phyloP scores from a whole-genome alignment of 2,329 filamentous ascomycete species.

The Cucurbitaria berberidis region DNA sequence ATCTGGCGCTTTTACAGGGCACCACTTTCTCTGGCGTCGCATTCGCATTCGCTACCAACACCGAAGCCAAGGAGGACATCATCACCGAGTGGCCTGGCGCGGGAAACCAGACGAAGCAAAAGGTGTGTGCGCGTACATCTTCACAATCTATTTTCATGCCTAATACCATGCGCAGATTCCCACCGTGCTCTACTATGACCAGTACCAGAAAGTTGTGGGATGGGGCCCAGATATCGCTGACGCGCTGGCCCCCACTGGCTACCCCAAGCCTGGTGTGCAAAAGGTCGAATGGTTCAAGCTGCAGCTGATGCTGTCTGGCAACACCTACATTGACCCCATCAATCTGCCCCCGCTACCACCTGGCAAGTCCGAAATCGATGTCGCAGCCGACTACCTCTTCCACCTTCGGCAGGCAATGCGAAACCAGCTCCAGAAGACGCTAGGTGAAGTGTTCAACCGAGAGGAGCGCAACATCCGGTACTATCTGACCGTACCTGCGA shows the following conservation, averaged over 20 bases:
- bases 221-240: slow-evolving; percentile 99
- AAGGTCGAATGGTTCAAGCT: slow-evolving; percentile 99
- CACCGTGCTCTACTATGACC: slow-evolving; percentile 98
- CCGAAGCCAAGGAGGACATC: slow-evolving; percentile 96
- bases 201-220: slow-evolving; percentile 99
- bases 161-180: slow-evolving; percentile 72
- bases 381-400: slow-evolving; percentile 98
- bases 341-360: slow-evolving; percentile 96
- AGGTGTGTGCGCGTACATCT: slow-evolving; percentile 62
- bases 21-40: slow-evolving; percentile 98
- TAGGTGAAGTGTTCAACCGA: slow-evolving; percentile 96
- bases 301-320: slow-evolving; percentile 97
- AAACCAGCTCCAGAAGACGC: slow-evolving; percentile 90
- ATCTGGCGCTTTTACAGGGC: slow-evolving; percentile 66
- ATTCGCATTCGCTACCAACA: slow-evolving; percentile 92
- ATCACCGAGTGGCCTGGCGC: slow-evolving; percentile 99
- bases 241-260: slow-evolving; percentile 93
- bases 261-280: slow-evolving; percentile 96
- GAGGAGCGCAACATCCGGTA: slow-evolving; percentile 98
- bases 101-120: slow-evolving; percentile 97
- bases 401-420: slow-evolving; percentile 97
- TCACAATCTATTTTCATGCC: background rate
- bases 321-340: slow-evolving; percentile 99
- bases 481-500: slow-evolving; percentile 97
- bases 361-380: slow-evolving; percentile 98